Evolutionary conservation across 2,329 filamentous ascomycete genomes (phyloP), one percentile per base, ranked within the genome.

Genomic region (Keithomyces neogunnii): DNA sequence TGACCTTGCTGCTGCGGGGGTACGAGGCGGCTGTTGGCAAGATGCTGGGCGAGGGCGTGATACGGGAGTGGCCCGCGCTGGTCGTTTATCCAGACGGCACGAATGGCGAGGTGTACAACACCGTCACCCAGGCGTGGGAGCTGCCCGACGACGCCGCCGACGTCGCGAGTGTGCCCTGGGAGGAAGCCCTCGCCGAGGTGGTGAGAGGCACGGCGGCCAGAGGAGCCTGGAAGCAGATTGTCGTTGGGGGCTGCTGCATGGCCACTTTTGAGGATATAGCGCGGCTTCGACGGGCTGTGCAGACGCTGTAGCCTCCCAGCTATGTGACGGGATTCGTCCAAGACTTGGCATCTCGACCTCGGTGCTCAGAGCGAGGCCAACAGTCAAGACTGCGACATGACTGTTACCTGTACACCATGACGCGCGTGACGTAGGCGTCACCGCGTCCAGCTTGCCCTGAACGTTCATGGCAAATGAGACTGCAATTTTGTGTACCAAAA

Each of bases 81-180:
- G 76, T 87, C 4, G 58, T 87, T 19, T 87, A 86, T 62, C 84
- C 84, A 0, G 84, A 88, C 62, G 84, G 84, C 0, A 86, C 84
- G 1, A 82, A 81, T 45, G 82, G 81, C 0, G 80, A 86, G 64
- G 74, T 83, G 1, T 87, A 87, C 65, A 80, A 87, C 62, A 84
- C 82, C 1, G 67, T 65, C 0, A 82, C 80, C 5, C 78, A 85
- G 59, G 69, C 66, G 49, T 88, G 84, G 84, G 77, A 76, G 56
- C 51, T 69, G 1, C 69, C 69, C 0, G 59, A 63, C n/a, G 62
- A 59, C 1, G 55, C 50, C 3, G 35, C 48, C 5, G 54, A 19
- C 0, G 55, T 59, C 7, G 54, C 59, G 5, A 51, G 56, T 55
- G 56, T 57, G 0, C 63, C 73, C 0, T 80, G 77, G 77, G 76